A percentile compares a stretch with the other conserved stretches of the same genome.
These are phyloP conservation scores for Dothistroma septosporum DNA, from an alignment of 2,329 filamentous ascomycete species.

Conservation along the genomic window DNA sequence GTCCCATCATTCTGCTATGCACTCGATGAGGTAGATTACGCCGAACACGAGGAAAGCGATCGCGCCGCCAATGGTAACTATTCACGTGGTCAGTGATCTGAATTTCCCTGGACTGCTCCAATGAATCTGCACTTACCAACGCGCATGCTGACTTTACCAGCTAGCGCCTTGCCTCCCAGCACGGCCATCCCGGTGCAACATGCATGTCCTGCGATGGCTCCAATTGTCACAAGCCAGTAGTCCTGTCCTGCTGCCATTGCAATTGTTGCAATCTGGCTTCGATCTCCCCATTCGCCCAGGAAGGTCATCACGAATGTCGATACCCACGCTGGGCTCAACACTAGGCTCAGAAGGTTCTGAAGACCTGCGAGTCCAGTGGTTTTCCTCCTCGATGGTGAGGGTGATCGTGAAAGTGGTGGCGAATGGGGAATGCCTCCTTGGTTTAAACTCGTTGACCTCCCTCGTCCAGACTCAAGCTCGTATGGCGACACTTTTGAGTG, in stretches of 20 bases:
- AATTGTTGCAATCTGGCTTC: constrained; percentile 96
- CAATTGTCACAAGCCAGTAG: constrained; percentile 97
- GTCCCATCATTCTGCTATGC: constrained; percentile 19
- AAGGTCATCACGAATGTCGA: constrained; percentile 99
- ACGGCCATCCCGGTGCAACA: constrained; percentile 90
- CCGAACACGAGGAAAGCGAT: constrained; percentile 87
- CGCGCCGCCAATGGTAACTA: constrained; percentile 89
- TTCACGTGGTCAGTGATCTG: not conserved
- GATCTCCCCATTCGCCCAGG: constrained; percentile 94
- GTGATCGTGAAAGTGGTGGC: constrained; percentile 27
- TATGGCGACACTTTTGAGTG: constrained; percentile 58
- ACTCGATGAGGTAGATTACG: constrained; percentile 81
- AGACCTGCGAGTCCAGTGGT: constrained; percentile 52
- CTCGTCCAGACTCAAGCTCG: constrained; percentile 47
- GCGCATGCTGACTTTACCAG: constrained; percentile 88
- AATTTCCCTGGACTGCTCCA: not conserved
- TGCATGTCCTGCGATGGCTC: constrained; percentile 79
- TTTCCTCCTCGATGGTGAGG: constrained; percentile 26
- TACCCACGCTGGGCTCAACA: constrained; percentile 94
- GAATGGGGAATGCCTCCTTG: constrained; percentile 21
- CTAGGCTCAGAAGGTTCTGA: constrained; percentile 78
- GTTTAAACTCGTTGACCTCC: constrained; percentile 8
- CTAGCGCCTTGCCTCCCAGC: constrained; percentile 85
- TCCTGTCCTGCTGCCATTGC: constrained; percentile 98
- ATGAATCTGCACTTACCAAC: constrained; percentile 66